These are phyloP conservation scores for Proteromonas lacertae DNA, from an alignment of 352 stramenopile genomes.

Conservation along the genomic window DNA sequence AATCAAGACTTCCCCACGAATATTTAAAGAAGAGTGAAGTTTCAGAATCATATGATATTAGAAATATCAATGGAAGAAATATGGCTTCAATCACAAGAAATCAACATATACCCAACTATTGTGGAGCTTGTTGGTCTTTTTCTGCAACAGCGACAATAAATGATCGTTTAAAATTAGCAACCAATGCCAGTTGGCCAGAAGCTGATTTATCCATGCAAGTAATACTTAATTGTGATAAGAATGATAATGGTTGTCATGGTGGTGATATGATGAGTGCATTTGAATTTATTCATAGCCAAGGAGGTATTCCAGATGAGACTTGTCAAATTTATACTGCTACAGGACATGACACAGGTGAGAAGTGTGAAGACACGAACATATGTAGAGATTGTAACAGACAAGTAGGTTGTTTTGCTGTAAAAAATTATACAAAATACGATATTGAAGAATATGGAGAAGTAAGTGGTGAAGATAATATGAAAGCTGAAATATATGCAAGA, in stretches of 20 bases:
- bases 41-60: too few species aligned
- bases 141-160: constrained; percentile 10
- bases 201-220: constrained; percentile 3
- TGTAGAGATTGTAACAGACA: too few species aligned
- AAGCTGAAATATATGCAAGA: constrained; percentile 48
- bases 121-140: constrained; percentile 48
- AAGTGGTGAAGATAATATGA: constrained; percentile 41
- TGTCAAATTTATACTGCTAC: constrained; percentile 60
- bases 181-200: not conserved
- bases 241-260: constrained; percentile 1
- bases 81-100: too few species aligned
- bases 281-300: constrained; percentile 20
- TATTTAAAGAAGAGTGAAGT: too few species aligned
- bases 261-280: constrained; percentile 4
- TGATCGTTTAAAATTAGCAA: constrained; percentile 5
- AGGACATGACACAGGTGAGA: constrained; percentile 11
- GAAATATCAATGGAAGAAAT: too few species aligned
- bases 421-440: constrained; percentile 40
- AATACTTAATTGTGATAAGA: constrained; percentile 4
- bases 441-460: constrained; percentile 46
- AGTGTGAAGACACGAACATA: too few species aligned
- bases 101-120: too few species aligned
- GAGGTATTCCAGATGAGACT: constrained; percentile 58
- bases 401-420: too few species aligned
- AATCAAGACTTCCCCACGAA: too few species aligned